phyloP scores from a whole-genome alignment of 2,329 filamentous ascomycete genomes.

The Ascochyta viciae-villosae region DNA sequence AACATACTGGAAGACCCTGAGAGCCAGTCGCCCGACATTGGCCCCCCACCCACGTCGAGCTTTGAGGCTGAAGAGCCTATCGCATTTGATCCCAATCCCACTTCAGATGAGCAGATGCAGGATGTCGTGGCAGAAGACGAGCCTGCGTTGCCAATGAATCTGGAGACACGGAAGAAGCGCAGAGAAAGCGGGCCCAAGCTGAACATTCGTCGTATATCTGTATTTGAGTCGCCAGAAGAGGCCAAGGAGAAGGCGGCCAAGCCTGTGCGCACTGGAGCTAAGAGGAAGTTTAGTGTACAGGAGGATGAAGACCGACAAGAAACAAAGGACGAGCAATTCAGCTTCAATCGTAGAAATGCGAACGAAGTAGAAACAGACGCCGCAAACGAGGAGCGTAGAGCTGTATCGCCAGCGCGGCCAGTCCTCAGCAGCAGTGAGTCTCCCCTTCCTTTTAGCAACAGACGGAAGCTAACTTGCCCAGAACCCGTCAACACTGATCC shows the following conservation, averaged over 20 bases:
- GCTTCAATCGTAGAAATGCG: slow-evolving; percentile 52
- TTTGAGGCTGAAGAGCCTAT: slow-evolving; percentile 60
- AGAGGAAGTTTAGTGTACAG: slow-evolving; percentile 64
- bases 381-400: slow-evolving; percentile 24
- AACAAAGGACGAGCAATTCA: slow-evolving; percentile 51
- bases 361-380: slow-evolving; percentile 28
- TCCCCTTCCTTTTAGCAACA: slow-evolving; percentile 6
- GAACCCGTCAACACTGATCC: slow-evolving; percentile 60
- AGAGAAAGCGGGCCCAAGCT: slow-evolving; percentile 59
- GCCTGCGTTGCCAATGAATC: slow-evolving; percentile 52
- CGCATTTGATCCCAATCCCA: slow-evolving; percentile 50
- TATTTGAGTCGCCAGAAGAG: slow-evolving; percentile 52
- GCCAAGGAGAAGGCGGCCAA: slow-evolving; percentile 35
- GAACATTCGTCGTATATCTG: slow-evolving; percentile 50
- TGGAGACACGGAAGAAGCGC: slow-evolving; percentile 61
- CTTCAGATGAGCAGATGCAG: slow-evolving; percentile 30
- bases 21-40: slow-evolving; percentile 72
- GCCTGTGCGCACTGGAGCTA: slow-evolving; percentile 57
- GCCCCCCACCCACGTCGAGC: slow-evolving; percentile 62
- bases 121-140: slow-evolving; percentile 49
- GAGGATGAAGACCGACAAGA: slow-evolving; percentile 56
- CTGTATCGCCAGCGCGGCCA: slow-evolving; percentile 38
- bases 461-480: slow-evolving; percentile 36
- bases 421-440: slow-evolving; percentile 54
- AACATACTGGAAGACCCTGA: slow-evolving; percentile 60